phyloP scores from a whole-genome alignment of 352 stramenopile genomes.

The Phytophthora citrophthora region DNA sequence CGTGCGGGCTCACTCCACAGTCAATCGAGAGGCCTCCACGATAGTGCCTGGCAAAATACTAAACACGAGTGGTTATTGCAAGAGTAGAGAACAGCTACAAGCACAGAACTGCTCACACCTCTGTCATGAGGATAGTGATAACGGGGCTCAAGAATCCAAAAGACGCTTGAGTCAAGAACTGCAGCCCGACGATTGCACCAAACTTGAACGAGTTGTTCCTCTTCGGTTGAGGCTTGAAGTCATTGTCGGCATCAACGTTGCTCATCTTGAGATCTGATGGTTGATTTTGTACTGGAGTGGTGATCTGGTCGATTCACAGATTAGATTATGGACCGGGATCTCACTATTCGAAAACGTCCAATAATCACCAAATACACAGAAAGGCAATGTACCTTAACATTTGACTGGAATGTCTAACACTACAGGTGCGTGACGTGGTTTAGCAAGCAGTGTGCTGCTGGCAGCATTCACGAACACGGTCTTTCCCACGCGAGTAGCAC shows the following conservation, averaged over 20 bases:
- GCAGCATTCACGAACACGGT: constrained; percentile 92
- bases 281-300: too few species aligned
- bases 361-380: constrained; percentile 19
- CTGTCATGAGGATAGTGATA: constrained; percentile 72
- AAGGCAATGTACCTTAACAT: constrained; percentile 38
- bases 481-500: constrained; percentile 68
- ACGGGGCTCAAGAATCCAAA: constrained; percentile 81
- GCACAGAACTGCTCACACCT: constrained; percentile 35
- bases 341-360: not conserved
- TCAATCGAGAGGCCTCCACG: constrained; percentile 61
- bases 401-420: constrained; percentile 80
- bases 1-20: constrained; percentile 56
- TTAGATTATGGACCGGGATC: not conserved
- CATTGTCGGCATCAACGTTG: constrained; percentile 1
- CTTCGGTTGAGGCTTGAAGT: constrained; percentile 5
- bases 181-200: constrained; percentile 53
- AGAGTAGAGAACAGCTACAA: not conserved
- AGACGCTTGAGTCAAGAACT: constrained; percentile 62
- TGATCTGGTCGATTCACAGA: not conserved
- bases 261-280: constrained; percentile 4
- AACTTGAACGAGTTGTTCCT: constrained; percentile 45
- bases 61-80: not conserved
- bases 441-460: constrained; percentile 70
- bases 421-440: constrained; percentile 66
- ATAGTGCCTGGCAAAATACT: constrained; percentile 82